Conservation (phyloP, 768 basidiomycete species). For the Mycena sanguinolenta region DNA sequence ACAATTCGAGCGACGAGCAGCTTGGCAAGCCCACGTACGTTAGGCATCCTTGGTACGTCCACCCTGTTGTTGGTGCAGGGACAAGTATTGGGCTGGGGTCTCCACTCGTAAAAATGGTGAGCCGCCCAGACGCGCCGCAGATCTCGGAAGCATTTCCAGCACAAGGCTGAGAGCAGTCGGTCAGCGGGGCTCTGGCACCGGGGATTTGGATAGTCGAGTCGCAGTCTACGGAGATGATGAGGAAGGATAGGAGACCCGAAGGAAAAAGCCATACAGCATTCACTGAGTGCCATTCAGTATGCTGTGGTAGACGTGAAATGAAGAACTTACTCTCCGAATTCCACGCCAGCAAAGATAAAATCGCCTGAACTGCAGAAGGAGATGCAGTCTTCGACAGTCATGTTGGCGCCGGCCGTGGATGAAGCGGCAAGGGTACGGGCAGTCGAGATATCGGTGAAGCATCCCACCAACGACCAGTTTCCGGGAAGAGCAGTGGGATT, state of each 20-base stretch:
- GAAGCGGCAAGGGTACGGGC: slow-evolving; percentile 67
- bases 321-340: slow-evolving; percentile 64
- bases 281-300: slow-evolving; percentile 38
- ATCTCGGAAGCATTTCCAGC: slow-evolving; percentile 65
- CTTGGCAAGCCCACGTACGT: slow-evolving; percentile 54
- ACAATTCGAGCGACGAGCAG: no score
- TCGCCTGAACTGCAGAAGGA: slow-evolving; percentile 49
- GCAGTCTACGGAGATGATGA: slow-evolving; percentile 58
- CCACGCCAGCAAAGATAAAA: slow-evolving; percentile 73
- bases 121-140: slow-evolving; percentile 65
- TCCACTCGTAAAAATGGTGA: slow-evolving; percentile 72
- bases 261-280: slow-evolving; percentile 55
- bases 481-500: slow-evolving; percentile 52
- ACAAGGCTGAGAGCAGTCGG: slow-evolving; percentile 68
- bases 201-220: slow-evolving; percentile 68
- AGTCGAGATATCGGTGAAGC: slow-evolving; percentile 62
- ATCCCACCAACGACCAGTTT: slow-evolving; percentile 64
- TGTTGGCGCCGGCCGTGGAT: slow-evolving; percentile 53
- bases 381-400: slow-evolving; percentile 66
- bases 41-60: slow-evolving; percentile 76
- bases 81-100: slow-evolving; percentile 62
- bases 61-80: slow-evolving; percentile 56
- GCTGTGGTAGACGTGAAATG: not conserved
- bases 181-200: slow-evolving; percentile 54
- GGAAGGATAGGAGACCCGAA: not conserved